Evolutionary conservation across 2,329 filamentous ascomycete genomes (phyloP), one percentile per base, ranked within the genome.

Genomic region (Diplodia sapinea): DNA sequence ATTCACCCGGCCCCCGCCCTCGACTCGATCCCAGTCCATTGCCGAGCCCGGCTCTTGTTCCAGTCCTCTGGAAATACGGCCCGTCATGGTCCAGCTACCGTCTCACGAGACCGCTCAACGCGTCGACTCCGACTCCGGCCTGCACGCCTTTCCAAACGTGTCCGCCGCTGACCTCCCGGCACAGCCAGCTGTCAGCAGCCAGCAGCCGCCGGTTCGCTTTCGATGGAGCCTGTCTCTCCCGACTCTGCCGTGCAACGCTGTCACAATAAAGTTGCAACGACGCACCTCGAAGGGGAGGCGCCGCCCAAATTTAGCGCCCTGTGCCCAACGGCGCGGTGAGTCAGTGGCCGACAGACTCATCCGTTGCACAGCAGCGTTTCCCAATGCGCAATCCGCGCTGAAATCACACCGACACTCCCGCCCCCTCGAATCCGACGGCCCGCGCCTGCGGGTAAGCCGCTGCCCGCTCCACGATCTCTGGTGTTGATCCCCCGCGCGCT

Each of bases 191-290:
- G 9, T 17, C 36, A 38, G 29, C 54, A 49, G 23, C 23, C 56
- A 23, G 43, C 38, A 26, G 26, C 26, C 26, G 26, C 26, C 26
- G 26, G 26, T 4, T 26, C 26, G 26, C 26, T 26, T 26, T 26
- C 26, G 26, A 26, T 26, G 4, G 26, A 26, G 26, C 26, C 26
- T 29, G 38, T 40, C 36, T 47, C 8, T 47, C 56, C 54, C 56
- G 56, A 47, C 40, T 17, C 57, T 63, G 59, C 17, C 12, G 59
- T 63, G 59, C 59, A 63, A 63, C 59, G 13, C 57, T 36, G 56
- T 33, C 54, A 40, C 50, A 52, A 51, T 63, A 63, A 51, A 63
- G 59, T 63, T 52, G 59, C n/a, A 63, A 38, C 47, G 43, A 62
- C 59, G 59, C 59, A 26, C 7, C 59, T 17, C 9, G 20, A 62